Percentiles rank a stretch among this genome's conserved stretches.
These are phyloP conservation scores for Withania somnifera DNA, from an alignment of 305 asterid species.

Conservation along the genomic window DNA sequence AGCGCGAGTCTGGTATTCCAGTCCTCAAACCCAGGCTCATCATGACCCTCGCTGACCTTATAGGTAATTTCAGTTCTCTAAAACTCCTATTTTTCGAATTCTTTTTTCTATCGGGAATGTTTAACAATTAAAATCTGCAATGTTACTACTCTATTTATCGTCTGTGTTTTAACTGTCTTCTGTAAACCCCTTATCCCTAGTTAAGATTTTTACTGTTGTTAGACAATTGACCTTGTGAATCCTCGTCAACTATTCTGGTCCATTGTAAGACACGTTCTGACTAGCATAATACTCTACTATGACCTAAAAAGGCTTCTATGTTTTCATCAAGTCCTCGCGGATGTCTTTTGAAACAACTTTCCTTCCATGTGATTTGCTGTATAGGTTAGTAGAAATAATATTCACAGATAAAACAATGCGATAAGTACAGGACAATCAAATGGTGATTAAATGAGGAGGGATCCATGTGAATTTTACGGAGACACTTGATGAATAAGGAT, in stretches of 20 bases:
- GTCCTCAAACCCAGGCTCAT: slow-evolving; percentile 88
- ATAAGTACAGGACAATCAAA: background rate
- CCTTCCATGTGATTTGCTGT: background rate
- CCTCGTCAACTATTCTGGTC: background rate
- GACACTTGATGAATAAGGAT: background rate
- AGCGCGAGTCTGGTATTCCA: slow-evolving; percentile 87
- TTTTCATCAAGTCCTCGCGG: background rate
- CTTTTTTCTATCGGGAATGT: background rate
- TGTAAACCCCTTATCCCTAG: too few relatives aligned
- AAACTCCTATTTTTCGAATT: too few relatives aligned
- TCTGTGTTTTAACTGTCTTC: too few relatives aligned
- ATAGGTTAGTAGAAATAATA: background rate
- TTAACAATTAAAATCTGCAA: background rate
- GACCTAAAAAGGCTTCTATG: background rate
- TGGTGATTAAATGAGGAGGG: background rate
- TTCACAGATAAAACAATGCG: background rate
- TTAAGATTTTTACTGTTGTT: too few relatives aligned
- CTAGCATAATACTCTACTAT: background rate
- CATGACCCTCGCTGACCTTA: slow-evolving; percentile 83
- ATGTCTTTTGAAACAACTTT: background rate
- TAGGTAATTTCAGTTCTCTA: too few relatives aligned
- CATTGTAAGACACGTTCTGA: too few relatives aligned
- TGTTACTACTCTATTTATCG: background rate
- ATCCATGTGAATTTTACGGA: background rate
- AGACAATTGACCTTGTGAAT: too few relatives aligned